phyloP scores from a whole-genome alignment of 345 rosid species.

The Laguncularia racemosa region DNA sequence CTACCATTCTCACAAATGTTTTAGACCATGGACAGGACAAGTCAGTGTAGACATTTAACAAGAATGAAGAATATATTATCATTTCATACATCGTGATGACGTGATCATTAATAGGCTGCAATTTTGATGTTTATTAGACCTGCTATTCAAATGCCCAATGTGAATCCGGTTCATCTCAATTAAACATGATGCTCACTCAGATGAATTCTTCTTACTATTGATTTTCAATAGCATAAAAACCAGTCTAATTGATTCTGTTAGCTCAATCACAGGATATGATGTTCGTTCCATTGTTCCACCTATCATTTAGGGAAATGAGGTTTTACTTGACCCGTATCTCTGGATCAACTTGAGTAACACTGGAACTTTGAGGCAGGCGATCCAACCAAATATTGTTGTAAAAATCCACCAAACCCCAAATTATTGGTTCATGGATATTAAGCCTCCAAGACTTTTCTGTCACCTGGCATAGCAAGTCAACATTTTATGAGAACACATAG shows the following conservation, averaged over 20 bases:
- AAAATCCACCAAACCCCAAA: conserved; percentile 84
- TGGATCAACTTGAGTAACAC: conserved; percentile 80
- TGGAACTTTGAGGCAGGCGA: conserved; percentile 66
- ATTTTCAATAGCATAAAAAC: too few species aligned
- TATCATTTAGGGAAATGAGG: conserved; percentile 2
- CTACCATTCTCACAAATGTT: too few species aligned
- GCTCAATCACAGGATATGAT: conserved; percentile 4
- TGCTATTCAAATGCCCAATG: too few species aligned
- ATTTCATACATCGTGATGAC: too few species aligned
- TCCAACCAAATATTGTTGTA: conserved; percentile 76
- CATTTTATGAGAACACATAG: conserved; percentile 1
- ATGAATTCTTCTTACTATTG: too few species aligned
- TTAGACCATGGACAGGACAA: too few species aligned
- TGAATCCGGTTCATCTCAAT: too few species aligned
- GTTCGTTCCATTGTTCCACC: background rate
- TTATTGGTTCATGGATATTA: conserved; percentile 90
- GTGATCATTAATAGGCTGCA: too few species aligned
- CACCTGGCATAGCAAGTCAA: conserved; percentile 38
- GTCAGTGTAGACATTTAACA: too few species aligned
- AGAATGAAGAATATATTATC: too few species aligned
- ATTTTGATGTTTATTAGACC: too few species aligned
- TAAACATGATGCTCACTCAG: too few species aligned
- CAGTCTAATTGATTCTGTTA: background rate
- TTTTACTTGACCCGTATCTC: conserved; percentile 83
- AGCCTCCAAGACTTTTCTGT: conserved; percentile 83